Evolutionary conservation across 148 eudicot species (phyloP).

Genomic region (Rhododendron vialii): DNA sequence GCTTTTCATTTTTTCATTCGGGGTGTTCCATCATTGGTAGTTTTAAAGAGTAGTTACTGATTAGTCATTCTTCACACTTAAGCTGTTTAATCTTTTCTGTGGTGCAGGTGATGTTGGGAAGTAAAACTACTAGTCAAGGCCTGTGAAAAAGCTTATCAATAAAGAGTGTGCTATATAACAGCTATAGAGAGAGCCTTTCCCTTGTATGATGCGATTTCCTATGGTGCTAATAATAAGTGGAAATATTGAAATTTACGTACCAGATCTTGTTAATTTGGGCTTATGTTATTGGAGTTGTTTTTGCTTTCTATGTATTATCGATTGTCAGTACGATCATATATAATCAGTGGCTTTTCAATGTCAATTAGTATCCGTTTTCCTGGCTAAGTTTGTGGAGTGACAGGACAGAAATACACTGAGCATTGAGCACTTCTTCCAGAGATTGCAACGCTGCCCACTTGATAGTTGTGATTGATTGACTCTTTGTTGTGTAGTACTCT

Average conservation of each 20-base stretch:
- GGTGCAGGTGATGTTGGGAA: slow-evolving; percentile 21
- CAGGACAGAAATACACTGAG: neutral
- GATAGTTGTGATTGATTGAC: neutral
- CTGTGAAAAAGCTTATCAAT: neutral
- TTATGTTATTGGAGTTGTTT: neutral
- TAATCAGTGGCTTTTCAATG: neutral
- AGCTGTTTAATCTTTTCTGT: neutral
- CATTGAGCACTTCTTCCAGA: neutral
- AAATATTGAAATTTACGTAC: neutral
- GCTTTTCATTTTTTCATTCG: neutral
- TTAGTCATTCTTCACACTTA: neutral
- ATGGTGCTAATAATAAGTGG: neutral
- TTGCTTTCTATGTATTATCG: neutral
- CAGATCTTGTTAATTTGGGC: neutral
- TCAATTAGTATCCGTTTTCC: neutral
- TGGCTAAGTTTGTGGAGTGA: neutral
- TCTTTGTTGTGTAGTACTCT: neutral
- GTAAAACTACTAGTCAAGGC: neutral
- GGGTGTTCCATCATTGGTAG: neutral
- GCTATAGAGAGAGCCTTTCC: neutral
- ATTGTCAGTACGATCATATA: neutral
- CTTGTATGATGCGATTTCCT: neutral
- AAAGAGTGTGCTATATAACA: neutral
- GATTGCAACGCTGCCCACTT: neutral
- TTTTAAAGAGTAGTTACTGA: neutral